These are phyloP conservation scores for Psilocybe cyanescens DNA, from an alignment of 768 basidiomycete species.

Conservation along the genomic window DNA sequence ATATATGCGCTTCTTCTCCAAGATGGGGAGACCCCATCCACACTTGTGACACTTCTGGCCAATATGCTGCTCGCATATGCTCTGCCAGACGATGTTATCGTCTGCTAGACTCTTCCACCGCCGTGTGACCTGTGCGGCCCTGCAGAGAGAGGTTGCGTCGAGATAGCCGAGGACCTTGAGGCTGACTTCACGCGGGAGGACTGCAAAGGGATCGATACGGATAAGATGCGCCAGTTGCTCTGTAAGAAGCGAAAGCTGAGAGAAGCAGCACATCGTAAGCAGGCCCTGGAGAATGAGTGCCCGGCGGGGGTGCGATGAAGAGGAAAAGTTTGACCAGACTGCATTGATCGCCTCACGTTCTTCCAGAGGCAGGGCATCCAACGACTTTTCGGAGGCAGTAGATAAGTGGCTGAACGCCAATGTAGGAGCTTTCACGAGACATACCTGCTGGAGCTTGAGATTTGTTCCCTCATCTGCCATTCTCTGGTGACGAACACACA, in stretches of 20 bases:
- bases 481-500: slow-evolving; percentile 92
- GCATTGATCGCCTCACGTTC: slow-evolving; percentile 89
- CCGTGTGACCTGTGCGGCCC: slow-evolving; percentile 88
- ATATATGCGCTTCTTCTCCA: slow-evolving; percentile 70
- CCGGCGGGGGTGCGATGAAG: slow-evolving; percentile 87
- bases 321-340: slow-evolving; percentile 97
- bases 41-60: slow-evolving; percentile 96
- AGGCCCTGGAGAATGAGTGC: slow-evolving; percentile 95
- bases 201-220: slow-evolving; percentile 91
- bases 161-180: slow-evolving; percentile 88
- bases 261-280: slow-evolving; percentile 99
- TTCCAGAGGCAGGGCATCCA: slow-evolving; percentile 84
- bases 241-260: slow-evolving; percentile 93
- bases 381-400: slow-evolving; percentile 56
- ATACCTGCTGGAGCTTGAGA: slow-evolving; percentile 86
- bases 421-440: background rate
- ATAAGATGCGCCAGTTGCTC: slow-evolving; percentile 92
- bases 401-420: slow-evolving; percentile 13
- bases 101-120: slow-evolving; percentile 90
- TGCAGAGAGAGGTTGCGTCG: slow-evolving; percentile 91
- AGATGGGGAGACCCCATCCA: slow-evolving; percentile 94
- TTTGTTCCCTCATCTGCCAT: slow-evolving; percentile 98
- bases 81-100: slow-evolving; percentile 93
- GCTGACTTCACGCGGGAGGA: slow-evolving; percentile 88
- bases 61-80: slow-evolving; percentile 98